A percentile compares a stretch with the other conserved stretches of the same genome.
These are phyloP conservation scores for Peziza echinospora DNA, from an alignment of 495 filamentous ascomycete species.

Conservation along the genomic window DNA sequence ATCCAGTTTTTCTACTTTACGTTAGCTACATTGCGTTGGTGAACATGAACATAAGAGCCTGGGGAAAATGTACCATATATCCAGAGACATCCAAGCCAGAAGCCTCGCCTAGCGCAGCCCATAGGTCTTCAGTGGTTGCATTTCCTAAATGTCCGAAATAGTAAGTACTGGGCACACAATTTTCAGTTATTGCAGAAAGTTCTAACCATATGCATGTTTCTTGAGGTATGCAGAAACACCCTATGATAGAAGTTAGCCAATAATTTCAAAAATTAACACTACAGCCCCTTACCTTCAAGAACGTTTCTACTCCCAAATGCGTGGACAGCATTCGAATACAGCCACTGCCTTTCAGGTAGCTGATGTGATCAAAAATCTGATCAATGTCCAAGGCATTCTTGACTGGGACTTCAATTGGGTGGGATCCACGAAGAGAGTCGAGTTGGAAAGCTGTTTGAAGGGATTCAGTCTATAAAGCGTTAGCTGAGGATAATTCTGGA, in stretches of 20 bases:
- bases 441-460: conserved; percentile 77
- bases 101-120: conserved; percentile 71
- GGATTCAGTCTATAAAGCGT: conserved; percentile 46
- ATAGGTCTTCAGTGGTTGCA: conserved; percentile 79
- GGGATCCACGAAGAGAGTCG: conserved; percentile 71
- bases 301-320: conserved; percentile 64
- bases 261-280: neutral
- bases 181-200: no score
- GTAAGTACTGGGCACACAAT: no score
- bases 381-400: conserved; percentile 78
- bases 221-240: conserved; percentile 80
- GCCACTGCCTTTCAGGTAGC: conserved; percentile 86
- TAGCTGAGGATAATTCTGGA: conserved; percentile 7
- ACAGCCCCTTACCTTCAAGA: conserved; percentile 32
- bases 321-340: conserved; percentile 84
- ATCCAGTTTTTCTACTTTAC: conserved; percentile 69
- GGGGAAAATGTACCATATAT: conserved; percentile 38
- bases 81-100: conserved; percentile 68
- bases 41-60: conserved; percentile 2
- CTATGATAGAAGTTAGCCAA: neutral
- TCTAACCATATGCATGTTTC: conserved; percentile 44
- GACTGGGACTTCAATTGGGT: conserved; percentile 87
- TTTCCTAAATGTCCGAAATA: no score
- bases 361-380: conserved; percentile 90
- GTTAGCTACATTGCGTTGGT: no score